Evolutionary conservation across 208 protist genomes (phyloP).

Genomic region (Trypanosoma melophagium): DNA sequence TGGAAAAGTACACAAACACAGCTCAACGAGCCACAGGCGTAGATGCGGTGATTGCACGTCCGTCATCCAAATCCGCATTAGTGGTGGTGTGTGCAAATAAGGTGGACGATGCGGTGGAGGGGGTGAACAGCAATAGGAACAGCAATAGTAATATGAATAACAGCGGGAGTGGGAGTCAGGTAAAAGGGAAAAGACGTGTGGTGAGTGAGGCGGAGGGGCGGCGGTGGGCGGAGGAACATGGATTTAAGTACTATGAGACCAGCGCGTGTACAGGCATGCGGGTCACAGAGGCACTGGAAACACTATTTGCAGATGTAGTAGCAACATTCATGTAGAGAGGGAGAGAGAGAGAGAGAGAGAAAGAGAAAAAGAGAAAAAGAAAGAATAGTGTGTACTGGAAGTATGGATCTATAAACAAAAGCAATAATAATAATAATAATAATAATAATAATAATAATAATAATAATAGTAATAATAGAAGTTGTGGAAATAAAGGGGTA

Average conservation of each 20-base stretch:
- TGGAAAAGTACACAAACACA: constrained; percentile 38
- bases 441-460: too few species aligned
- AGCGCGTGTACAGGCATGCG: constrained; percentile 54
- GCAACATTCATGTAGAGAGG: constrained; percentile 55
- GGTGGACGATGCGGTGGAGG: constrained; percentile 42
- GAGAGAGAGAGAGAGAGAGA: constrained; percentile 21
- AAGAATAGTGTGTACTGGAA: too few species aligned
- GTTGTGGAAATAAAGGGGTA: too few species aligned
- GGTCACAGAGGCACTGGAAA: constrained; percentile 60
- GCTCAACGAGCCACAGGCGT: not conserved
- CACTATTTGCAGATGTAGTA: constrained; percentile 58
- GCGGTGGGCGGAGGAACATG: constrained; percentile 56
- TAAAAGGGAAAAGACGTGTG: constrained; percentile 24
- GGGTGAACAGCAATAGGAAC: not conserved
- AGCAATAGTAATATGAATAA: too few species aligned
- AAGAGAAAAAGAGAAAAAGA: constrained; percentile 9
- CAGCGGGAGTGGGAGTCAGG: too few species aligned
- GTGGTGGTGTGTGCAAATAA: constrained; percentile 75
- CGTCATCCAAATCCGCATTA: constrained; percentile 27
- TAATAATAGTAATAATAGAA: too few species aligned
- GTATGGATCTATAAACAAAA: too few species aligned
- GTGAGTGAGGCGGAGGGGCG: constrained; percentile 60
- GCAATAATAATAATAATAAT: too few species aligned
- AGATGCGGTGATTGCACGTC: not conserved
- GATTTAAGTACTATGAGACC: constrained; percentile 75